Percentiles rank a stretch among this genome's conserved stretches.
Conservation (phyloP, 805 yeast species). For the Schwanniomyces yamadae region DNA sequence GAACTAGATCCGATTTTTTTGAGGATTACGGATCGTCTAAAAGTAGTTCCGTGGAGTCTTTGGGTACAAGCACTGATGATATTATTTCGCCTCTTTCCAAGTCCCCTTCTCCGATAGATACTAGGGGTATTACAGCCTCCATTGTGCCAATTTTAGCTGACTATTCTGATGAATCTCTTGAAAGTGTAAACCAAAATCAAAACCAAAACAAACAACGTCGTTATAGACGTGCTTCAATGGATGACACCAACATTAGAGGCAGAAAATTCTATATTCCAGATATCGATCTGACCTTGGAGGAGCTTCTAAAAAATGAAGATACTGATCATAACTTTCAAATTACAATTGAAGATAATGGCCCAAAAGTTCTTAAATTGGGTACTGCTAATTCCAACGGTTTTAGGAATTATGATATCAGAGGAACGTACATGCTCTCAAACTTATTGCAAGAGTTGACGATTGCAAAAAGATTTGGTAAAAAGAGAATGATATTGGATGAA, state of each 20-base stretch:
- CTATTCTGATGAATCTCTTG: slow-evolving; percentile 7
- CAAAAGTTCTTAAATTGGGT: slow-evolving; percentile 30
- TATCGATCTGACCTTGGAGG: slow-evolving; percentile 68
- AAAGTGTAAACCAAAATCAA: slow-evolving; percentile 4
- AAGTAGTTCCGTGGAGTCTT: not conserved
- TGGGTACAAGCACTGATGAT: not conserved
- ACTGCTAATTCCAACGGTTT: slow-evolving; percentile 85
- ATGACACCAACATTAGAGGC: slow-evolving; percentile 27
- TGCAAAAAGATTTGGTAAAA: slow-evolving; percentile 78
- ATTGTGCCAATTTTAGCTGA: slow-evolving; percentile 30
- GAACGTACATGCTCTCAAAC: slow-evolving; percentile 87
- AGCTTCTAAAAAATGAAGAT: slow-evolving; percentile 73
- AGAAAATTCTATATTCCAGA: slow-evolving; percentile 68
- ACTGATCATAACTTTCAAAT: slow-evolving; percentile 81
- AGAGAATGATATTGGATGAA: slow-evolving; percentile 77
- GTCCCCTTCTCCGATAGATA: slow-evolving; percentile 5
- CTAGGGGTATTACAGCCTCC: slow-evolving; percentile 19
- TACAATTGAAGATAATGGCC: slow-evolving; percentile 33
- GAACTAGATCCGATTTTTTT: slow-evolving; percentile 4
- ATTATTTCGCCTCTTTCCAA: not conserved
- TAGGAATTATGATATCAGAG: slow-evolving; percentile 70
- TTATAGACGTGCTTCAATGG: slow-evolving; percentile 32
- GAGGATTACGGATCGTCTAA: slow-evolving; percentile 1
- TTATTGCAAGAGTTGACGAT: slow-evolving; percentile 84
- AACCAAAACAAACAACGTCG: slow-evolving; percentile 10